Evolutionary conservation across 202 grass and related monocot species (phyloP), one percentile per base, ranked within the genome.

Genomic region (Brachypodium distachyon): DNA sequence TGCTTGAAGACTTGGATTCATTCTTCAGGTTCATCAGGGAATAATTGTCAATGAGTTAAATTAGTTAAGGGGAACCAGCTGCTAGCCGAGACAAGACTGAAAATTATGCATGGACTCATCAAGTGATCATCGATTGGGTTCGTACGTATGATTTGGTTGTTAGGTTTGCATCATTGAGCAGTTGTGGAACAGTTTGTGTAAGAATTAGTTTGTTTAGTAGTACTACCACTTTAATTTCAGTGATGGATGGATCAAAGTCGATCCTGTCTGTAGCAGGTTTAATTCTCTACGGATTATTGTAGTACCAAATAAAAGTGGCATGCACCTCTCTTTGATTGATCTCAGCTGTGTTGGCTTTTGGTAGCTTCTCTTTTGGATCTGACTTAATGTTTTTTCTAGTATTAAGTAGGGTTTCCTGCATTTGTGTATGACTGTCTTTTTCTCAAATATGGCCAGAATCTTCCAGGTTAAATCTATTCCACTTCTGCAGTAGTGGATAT

Each of bases 1-100:
- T 84, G 72, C 86, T 88, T 84, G 40, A 84, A 84, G 86, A 81
- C 65, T 84, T 81, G 86, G 49, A 84, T 72, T 84, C 86, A 88
- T 88, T 88, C 86, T 84, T 70, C 71, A 84, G 86, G 77, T 88
- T 88, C 86, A 84, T 81, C 81, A 42, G 31, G 79, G 62, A 84
- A 81, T 84, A 79, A 69, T 36, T 36, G 4, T 68, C 16, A 47
- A 17, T 11, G 25, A 11, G 28, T 23, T 55, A 26, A n/a, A 65
- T 67, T 29, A 9, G 46, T 5, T 1, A 68, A 85, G 49, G 41
- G 44, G n/a, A n/a, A n/a, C n/a, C n/a, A 81, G 66, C 82, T 53
- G 25, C 76, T 60, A 77, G 68, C 70, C 33, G 32, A 77, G 77
- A 76, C 38, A 64, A 1, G 55, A 50, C n/a, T 40, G 32, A 3